Evolutionary conservation across 345 rosid species (phyloP).

Genomic region (Corchorus capsularis): DNA sequence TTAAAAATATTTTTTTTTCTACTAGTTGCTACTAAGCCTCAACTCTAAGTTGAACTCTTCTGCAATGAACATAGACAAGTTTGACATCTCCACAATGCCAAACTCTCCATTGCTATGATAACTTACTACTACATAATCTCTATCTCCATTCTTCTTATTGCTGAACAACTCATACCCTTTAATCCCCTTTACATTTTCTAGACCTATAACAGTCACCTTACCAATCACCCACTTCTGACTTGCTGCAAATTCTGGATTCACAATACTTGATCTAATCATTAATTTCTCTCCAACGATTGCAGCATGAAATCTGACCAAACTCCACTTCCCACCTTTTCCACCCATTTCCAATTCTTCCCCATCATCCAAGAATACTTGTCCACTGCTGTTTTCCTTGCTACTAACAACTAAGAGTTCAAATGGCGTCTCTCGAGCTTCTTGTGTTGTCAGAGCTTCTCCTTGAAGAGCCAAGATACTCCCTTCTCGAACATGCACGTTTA

Average conservation of each 20-base stretch:
- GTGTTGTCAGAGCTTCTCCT: conserved; percentile 62
- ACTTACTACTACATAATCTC: background rate
- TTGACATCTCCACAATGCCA: conserved; percentile 33
- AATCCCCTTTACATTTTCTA: conserved; percentile 29
- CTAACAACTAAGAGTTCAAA: conserved; percentile 53
- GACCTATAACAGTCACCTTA: conserved; percentile 55
- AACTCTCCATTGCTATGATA: conserved; percentile 27
- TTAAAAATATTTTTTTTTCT: no score
- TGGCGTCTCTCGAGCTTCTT: conserved; percentile 51
- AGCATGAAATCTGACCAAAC: conserved; percentile 44
- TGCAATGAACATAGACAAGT: conserved; percentile 38
- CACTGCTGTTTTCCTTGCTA: conserved; percentile 41
- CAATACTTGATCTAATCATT: conserved; percentile 40
- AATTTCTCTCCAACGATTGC: conserved; percentile 25
- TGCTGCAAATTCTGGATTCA: conserved; percentile 49
- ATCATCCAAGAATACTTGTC: conserved; percentile 60
- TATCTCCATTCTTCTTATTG: background rate
- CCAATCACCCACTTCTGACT: conserved; percentile 45
- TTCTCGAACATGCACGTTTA: conserved; percentile 59
- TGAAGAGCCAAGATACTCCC: conserved; percentile 70
- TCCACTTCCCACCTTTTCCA: conserved; percentile 51
- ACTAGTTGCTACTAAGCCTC: conserved; percentile 9
- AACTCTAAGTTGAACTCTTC: conserved; percentile 47
- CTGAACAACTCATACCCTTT: conserved; percentile 29
- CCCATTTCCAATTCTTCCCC: conserved; percentile 61